Conservation (phyloP, 805 yeast genomes). For the Schwanniomyces yamadae region DNA sequence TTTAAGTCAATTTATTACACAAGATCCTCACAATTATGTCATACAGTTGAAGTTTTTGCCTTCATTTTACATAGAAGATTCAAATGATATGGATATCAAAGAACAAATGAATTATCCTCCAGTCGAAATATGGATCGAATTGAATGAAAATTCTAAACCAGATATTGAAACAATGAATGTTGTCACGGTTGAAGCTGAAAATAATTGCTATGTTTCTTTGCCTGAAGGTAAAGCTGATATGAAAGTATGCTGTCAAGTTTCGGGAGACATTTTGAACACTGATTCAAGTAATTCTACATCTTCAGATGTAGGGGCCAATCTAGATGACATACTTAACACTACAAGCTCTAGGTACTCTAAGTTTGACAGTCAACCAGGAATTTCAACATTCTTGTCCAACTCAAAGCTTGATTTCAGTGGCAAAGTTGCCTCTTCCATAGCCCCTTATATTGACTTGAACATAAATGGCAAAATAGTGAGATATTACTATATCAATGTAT, state of each 20-base stretch:
- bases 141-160: conserved; percentile 33
- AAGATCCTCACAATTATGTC: conserved; percentile 34
- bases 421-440: conserved; percentile 29
- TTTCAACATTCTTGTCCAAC: conserved; percentile 37
- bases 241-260: conserved; percentile 39
- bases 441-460: conserved; percentile 37
- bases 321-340: conserved; percentile 12
- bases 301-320: no score
- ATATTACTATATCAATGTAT: conserved; percentile 44
- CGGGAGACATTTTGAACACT: conserved; percentile 28
- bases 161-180: conserved; percentile 40
- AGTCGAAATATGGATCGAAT: conserved; percentile 54
- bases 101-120: conserved; percentile 45
- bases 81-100: conserved; percentile 7
- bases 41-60: conserved; percentile 50
- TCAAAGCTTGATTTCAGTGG: conserved; percentile 45
- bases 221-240: conserved; percentile 45
- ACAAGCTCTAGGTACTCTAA: conserved; percentile 25
- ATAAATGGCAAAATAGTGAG: conserved; percentile 37
- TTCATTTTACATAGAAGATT: conserved; percentile 30
- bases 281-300: not conserved
- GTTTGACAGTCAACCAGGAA: conserved; percentile 40
- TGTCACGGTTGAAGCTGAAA: conserved; percentile 47
- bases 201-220: conserved; percentile 39
- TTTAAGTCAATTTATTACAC: conserved; percentile 17